Conservation (phyloP, 1,284 basidiomycete species). For the Tranzscheliella williamsii region DNA sequence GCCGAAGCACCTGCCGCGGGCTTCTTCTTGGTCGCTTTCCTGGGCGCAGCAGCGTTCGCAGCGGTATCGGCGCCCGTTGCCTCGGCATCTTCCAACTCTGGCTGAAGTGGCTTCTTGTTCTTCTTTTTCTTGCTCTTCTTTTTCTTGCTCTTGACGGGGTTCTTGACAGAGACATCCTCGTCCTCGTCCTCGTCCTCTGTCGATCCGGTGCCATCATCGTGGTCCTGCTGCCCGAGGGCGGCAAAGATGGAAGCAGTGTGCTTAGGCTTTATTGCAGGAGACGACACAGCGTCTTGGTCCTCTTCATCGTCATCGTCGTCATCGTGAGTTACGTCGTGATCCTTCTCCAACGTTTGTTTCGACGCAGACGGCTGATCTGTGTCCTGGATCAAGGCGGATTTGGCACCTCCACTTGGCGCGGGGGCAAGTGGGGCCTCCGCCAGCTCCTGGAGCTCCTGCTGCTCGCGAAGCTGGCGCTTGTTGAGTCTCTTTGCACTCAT, state of each 20-base stretch:
- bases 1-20: slow-evolving; percentile 17
- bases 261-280: not conserved
- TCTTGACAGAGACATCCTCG: slow-evolving; percentile 16
- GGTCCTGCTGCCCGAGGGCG: slow-evolving; percentile 28
- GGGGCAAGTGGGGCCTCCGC: slow-evolving; percentile 11
- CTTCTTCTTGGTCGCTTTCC: slow-evolving; percentile 30
- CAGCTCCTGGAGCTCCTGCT: slow-evolving; percentile 52
- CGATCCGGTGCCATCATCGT: slow-evolving; percentile 9
- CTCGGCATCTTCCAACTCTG: not conserved
- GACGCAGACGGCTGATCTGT: too few relatives aligned
- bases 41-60: too few relatives aligned
- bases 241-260: slow-evolving; percentile 34
- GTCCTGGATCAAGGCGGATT: slow-evolving; percentile 2
- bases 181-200: slow-evolving; percentile 29
- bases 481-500: slow-evolving; percentile 52
- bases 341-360: slow-evolving; percentile 4
- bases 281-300: not conserved
- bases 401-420: not conserved
- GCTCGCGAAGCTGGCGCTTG: slow-evolving; percentile 52
- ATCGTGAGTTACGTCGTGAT: slow-evolving; percentile 4
- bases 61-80: too few relatives aligned
- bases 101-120: slow-evolving; percentile 39
- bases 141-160: slow-evolving; percentile 16
- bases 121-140: slow-evolving; percentile 58
- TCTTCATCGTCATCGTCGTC: slow-evolving; percentile 8